Conservation (phyloP, 1,139 yeast genomes). For the Candida pseudoviswanathii region DNA sequence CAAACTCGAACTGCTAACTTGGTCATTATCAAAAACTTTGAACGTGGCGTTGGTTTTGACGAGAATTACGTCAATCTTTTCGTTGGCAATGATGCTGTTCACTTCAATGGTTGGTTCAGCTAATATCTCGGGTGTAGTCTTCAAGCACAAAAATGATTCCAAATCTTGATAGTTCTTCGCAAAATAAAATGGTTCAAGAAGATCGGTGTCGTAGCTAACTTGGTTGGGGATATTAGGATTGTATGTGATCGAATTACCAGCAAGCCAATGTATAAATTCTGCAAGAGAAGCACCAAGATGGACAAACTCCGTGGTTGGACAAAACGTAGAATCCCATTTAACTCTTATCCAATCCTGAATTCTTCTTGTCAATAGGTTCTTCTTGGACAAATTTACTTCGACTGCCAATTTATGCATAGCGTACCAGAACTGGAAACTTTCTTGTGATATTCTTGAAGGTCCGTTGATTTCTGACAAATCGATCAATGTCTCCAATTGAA, state of each 20-base stretch:
- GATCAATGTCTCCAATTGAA: slow-evolving; percentile 49
- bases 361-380: slow-evolving; percentile 21
- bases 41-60: slow-evolving; percentile 10
- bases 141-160: slow-evolving; percentile 11
- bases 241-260: slow-evolving; percentile 23
- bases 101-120: slow-evolving; percentile 4
- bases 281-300: slow-evolving; percentile 23
- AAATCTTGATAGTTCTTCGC: slow-evolving; percentile 7
- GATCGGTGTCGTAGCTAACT: slow-evolving; percentile 6
- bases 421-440: slow-evolving; percentile 58
- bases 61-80: slow-evolving; percentile 7
- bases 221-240: neutral
- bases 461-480: slow-evolving; percentile 63
- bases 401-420: slow-evolving; percentile 38
- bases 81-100: slow-evolving; percentile 6
- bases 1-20: slow-evolving; percentile 4
- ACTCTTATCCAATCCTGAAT: slow-evolving; percentile 51
- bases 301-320: slow-evolving; percentile 5
- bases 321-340: slow-evolving; percentile 35
- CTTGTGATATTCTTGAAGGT: slow-evolving; percentile 48
- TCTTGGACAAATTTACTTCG: slow-evolving; percentile 27
- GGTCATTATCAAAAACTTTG: slow-evolving; percentile 8
- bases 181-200: slow-evolving; percentile 11
- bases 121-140: neutral
- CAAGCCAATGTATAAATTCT: slow-evolving; percentile 47